Percentiles rank a stretch among this genome's conserved stretches.
These are phyloP conservation scores for Hibiscus tridactylites DNA, from an alignment of 345 rosid genomes.

Conservation along the genomic window DNA sequence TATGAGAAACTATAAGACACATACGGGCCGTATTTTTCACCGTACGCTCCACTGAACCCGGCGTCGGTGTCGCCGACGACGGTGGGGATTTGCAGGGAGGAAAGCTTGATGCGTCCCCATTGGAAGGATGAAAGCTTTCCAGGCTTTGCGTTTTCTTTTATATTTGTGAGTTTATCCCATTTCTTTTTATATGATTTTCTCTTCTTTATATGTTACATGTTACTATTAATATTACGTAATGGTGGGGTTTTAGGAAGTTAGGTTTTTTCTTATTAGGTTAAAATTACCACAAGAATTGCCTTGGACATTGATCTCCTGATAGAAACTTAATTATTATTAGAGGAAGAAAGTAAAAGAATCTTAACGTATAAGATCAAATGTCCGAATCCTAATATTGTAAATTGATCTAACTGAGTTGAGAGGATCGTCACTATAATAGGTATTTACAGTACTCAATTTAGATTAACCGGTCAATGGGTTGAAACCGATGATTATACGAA, in stretches of 20 bases:
- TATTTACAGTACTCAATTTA: no score
- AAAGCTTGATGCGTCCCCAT: slow-evolving; percentile 1
- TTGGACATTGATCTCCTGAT: background rate
- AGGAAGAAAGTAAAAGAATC: background rate
- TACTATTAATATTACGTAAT: background rate
- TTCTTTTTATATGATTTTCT: background rate
- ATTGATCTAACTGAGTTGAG: no score
- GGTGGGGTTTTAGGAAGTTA: background rate
- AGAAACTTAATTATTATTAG: background rate
- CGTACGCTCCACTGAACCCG: background rate
- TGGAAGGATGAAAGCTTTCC: background rate
- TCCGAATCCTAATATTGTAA: no score
- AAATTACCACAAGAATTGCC: background rate
- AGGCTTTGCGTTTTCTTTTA: background rate
- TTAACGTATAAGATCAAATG: no score
- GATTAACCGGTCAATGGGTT: no score
- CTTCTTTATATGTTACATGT: background rate
- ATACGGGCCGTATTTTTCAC: background rate
- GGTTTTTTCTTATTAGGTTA: background rate
- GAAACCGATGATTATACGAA: no score
- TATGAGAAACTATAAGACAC: background rate
- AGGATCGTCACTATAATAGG: no score
- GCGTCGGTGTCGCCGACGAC: background rate
- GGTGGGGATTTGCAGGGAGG: background rate
- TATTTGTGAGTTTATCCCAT: background rate